phyloP scores from a whole-genome alignment of 129 eudicot species.

The Oenanthe sinensis region DNA sequence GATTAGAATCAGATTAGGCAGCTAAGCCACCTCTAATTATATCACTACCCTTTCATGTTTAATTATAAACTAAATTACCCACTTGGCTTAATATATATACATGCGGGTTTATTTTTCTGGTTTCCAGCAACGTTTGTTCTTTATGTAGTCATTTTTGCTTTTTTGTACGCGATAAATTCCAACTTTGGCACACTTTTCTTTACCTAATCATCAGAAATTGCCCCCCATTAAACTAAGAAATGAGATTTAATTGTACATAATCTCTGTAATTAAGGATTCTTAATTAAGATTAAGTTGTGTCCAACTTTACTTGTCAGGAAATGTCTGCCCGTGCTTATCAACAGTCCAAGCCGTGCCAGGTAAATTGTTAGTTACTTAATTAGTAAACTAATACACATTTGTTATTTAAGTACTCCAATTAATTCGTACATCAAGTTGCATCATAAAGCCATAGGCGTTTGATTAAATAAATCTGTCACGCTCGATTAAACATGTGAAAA shows the following conservation, averaged over 20 bases:
- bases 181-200: neutral
- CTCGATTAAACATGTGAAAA: slow-evolving; percentile 1
- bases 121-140: slow-evolving; percentile 16
- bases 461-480: neutral
- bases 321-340: slow-evolving; percentile 24
- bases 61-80: neutral
- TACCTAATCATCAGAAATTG: slow-evolving; percentile 16
- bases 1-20: neutral
- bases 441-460: slow-evolving; percentile 1
- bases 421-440: neutral
- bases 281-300: slow-evolving; percentile 5
- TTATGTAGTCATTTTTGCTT: neutral
- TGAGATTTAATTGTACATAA: neutral
- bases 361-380: slow-evolving; percentile 2
- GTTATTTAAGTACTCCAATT: neutral
- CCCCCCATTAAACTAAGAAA: slow-evolving; percentile 9
- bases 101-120: neutral
- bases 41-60: neutral
- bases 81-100: neutral
- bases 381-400: neutral
- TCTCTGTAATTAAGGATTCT: neutral
- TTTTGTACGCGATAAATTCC: slow-evolving; percentile 13
- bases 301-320: slow-evolving; percentile 31
- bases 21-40: neutral
- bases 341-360: slow-evolving; percentile 12